Conservation (phyloP, 2,329 filamentous ascomycete genomes). For the Xylariaceae sp. region DNA sequence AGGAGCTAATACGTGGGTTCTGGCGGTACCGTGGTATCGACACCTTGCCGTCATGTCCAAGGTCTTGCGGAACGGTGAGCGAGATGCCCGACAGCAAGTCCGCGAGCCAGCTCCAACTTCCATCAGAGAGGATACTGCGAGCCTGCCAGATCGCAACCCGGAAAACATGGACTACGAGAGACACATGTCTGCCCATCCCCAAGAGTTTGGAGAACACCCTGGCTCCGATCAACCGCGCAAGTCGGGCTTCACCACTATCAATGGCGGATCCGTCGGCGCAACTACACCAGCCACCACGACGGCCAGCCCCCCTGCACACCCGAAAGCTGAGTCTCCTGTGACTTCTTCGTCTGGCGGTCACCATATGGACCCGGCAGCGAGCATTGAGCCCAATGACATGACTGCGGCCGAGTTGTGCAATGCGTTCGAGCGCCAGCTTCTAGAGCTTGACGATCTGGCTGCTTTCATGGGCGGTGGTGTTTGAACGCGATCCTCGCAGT, state of each 20-base stretch:
- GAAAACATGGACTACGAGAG: slow-evolving; percentile 60
- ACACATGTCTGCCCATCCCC: slow-evolving; percentile 31
- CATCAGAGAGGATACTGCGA: slow-evolving; percentile 54
- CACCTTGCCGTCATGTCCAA: slow-evolving; percentile 62
- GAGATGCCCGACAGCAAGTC: slow-evolving; percentile 31
- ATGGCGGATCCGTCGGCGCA: slow-evolving; percentile 51
- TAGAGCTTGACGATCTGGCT: slow-evolving; percentile 60
- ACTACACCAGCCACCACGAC: slow-evolving; percentile 46
- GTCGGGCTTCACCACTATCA: slow-evolving; percentile 57
- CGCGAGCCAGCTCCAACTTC: slow-evolving; percentile 36
- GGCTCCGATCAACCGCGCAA: slow-evolving; percentile 56
- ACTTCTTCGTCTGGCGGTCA: slow-evolving; percentile 27
- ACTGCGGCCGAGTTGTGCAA: slow-evolving; percentile 56
- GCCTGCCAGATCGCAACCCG: slow-evolving; percentile 53
- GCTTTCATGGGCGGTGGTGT: slow-evolving; percentile 63
- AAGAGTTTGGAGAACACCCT: slow-evolving; percentile 40
- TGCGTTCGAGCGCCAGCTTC: slow-evolving; percentile 58
- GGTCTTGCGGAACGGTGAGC: slow-evolving; percentile 54
- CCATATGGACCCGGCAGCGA: slow-evolving; percentile 24
- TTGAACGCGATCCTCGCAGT: slow-evolving; percentile 25
- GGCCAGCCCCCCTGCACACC: slow-evolving; percentile 36
- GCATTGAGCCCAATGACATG: slow-evolving; percentile 45
- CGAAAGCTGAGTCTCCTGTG: slow-evolving; percentile 38
- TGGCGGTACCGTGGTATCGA: slow-evolving; percentile 58
- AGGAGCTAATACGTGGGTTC: slow-evolving; percentile 57